phyloP scores from a whole-genome alignment of 73 alveolate genomes.

The Tetrahymena borealis region DNA sequence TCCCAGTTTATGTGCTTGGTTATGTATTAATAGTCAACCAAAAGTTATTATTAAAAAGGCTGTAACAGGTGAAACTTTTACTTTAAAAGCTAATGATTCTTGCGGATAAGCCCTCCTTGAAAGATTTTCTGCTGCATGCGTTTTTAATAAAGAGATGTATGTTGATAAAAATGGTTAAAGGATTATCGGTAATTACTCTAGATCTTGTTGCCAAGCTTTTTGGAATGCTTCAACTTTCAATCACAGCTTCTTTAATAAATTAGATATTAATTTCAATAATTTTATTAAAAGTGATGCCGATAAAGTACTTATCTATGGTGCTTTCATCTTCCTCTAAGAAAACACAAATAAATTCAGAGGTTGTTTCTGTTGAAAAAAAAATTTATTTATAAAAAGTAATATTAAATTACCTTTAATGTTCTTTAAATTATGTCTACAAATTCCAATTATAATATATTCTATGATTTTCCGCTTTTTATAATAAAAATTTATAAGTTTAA shows the following conservation, averaged over 20 bases:
- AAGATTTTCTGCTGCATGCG: background rate
- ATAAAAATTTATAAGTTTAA: too few relatives aligned
- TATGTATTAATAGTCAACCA: background rate
- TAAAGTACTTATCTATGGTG: background rate
- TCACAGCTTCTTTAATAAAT: background rate
- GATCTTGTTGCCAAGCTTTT: background rate
- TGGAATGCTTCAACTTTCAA: background rate
- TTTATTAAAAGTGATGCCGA: background rate
- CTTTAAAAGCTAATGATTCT: background rate
- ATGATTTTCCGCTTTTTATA: too few relatives aligned
- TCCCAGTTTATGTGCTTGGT: background rate
- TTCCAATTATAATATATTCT: too few relatives aligned
- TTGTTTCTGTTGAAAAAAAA: background rate
- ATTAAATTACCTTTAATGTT: background rate
- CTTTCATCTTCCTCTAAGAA: background rate
- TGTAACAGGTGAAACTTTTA: background rate
- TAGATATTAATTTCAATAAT: background rate
- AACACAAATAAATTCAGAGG: background rate
- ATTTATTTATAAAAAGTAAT: background rate
- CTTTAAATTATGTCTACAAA: too few relatives aligned
- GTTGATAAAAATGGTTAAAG: background rate
- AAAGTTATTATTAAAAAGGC: background rate
- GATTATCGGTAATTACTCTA: background rate
- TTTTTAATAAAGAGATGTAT: background rate
- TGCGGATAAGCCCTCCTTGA: background rate